Evolutionary conservation across 495 filamentous ascomycete genomes (phyloP).

Genomic region (Aspergillus sclerotiicarbonarius): DNA sequence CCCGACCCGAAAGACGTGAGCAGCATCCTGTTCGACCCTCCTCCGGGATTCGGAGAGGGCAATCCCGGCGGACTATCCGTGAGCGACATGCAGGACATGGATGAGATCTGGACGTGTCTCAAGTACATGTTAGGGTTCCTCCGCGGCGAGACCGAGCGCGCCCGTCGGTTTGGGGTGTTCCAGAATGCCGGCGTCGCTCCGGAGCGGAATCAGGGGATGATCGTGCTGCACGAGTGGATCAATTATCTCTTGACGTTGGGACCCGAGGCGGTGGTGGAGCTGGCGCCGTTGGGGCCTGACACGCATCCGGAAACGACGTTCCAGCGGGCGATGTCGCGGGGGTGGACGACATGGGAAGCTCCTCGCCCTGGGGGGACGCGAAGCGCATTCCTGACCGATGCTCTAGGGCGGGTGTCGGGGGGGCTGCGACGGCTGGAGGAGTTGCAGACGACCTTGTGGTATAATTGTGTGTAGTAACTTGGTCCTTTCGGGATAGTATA

Average conservation of each 20-base stretch:
- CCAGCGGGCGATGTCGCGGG: conserved; percentile 6
- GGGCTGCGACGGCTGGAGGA: conserved; percentile 3
- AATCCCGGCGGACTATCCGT: conserved; percentile 7
- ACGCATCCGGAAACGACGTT: conserved; percentile 5
- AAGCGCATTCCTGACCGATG: conserved; percentile 1
- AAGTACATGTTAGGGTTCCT: conserved; percentile 9
- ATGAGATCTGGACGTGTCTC: conserved; percentile 13
- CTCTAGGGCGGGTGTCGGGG: neutral
- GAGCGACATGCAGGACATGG: conserved; percentile 12
- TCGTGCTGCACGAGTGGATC: conserved; percentile 11
- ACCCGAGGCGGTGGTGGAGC: conserved; percentile 9
- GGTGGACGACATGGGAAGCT: conserved; percentile 10
- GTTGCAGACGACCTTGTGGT: neutral
- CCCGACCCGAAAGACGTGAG: conserved; percentile 12
- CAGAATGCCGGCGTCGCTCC: neutral
- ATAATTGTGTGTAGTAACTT: neutral
- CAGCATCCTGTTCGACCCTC: conserved; percentile 11
- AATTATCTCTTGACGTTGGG: conserved; percentile 9
- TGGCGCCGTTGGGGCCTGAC: conserved; percentile 7
- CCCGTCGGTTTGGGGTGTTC: conserved; percentile 8
- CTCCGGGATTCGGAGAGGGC: conserved; percentile 8
- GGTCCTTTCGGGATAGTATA: no score
- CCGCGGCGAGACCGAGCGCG: conserved; percentile 7
- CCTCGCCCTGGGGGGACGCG: neutral
- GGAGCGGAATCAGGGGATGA: neutral